Base-by-base conservation (phyloP, 108 stramenopile genomes). In the Cylindrotheca closterium region DNA sequence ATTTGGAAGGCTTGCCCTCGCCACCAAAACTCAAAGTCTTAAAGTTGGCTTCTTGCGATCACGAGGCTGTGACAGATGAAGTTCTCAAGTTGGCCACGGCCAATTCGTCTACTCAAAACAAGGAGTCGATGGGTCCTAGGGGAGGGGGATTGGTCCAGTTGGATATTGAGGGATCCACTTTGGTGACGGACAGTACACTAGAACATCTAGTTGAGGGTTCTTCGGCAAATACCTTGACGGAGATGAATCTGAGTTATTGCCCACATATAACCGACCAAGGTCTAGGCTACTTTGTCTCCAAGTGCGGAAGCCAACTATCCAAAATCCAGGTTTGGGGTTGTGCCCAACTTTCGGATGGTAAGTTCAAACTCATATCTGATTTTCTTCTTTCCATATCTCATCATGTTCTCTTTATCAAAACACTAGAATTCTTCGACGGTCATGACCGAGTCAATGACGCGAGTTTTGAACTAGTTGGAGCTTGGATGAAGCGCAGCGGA, bases 401-500 rank as follows among this genome's bases (percentile, higher is more conserved):
- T 7, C 37, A 42, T 42, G 37, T 7, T 15, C 15, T 7, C 37
- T 10, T 15, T 42, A 10, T 42, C 10, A 7, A 10, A 15, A 78
- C 79, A 7, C 88, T 88, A 15, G 83, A 83, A 15, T 93, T 93
- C 45, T 77, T 88, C 22, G 88, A 93, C 63, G 92, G 92, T 10
- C 92, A 93, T 67, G 63, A 68, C 51, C 74, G 92, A 17, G 65
- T 81, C 3, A 80, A 79, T 30, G 83, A 93, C 30, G 72, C 74
- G 22, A 79, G 68, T 0, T 60, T 93, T 23, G 80, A 86, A 49
- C 81, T 93, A 46, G 65, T 82, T 30, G 92, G 92, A 3, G 81
- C 83, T 0, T 93, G 92, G 92, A 93, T 93, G 86, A 88, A 87
- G 55, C 82, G 86, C 61, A 84, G 80, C 70, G 85, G 83, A 0